phyloP scores from a whole-genome alignment of 164 flowering plant genomes.

The Vitis vinifera region ASM3070453v1 NC_081817.1:7083001-7083500 shows the following conservation, averaged over 20 bases:
- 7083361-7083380: too few relatives aligned
- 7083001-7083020: not conserved
- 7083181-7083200: too few relatives aligned
- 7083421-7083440: not conserved
- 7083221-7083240: too few relatives aligned
- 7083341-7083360: too few relatives aligned
- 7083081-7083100: slow-evolving; percentile 40
- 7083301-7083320: too few relatives aligned
- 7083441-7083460: slow-evolving; percentile 28
- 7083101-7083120: slow-evolving; percentile 45
- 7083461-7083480: slow-evolving; percentile 16
- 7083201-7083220: too few relatives aligned
- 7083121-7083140: slow-evolving; percentile 21
- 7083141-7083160: slow-evolving; percentile 10
- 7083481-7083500: slow-evolving; percentile 6
- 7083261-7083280: too few relatives aligned
- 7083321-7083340: too few relatives aligned
- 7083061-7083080: slow-evolving; percentile 65
- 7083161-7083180: slow-evolving; percentile 8
- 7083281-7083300: too few relatives aligned
- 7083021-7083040: not conserved
- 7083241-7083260: too few relatives aligned
- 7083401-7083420: slow-evolving; percentile 15
- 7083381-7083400: slow-evolving; percentile 9
- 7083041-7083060: slow-evolving; percentile 26